A percentile compares a stretch with the other conserved stretches of the same genome.
phyloP scores from a whole-genome alignment of 2,329 filamentous ascomycete species.

The Fusarium sp. region DNA sequence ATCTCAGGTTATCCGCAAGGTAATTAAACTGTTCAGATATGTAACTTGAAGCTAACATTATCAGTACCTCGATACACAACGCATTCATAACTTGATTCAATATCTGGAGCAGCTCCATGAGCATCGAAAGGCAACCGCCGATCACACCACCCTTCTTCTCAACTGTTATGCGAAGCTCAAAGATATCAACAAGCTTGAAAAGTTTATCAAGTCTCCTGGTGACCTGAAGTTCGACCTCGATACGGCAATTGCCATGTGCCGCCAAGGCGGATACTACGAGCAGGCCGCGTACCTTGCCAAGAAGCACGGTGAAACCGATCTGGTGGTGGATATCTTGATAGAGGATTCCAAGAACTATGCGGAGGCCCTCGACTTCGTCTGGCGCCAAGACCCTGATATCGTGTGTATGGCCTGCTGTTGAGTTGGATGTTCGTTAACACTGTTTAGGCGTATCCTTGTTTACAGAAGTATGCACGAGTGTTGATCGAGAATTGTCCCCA shows the following conservation, averaged over 20 bases:
- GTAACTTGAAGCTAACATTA: slow-evolving; percentile 42
- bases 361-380: slow-evolving; percentile 91
- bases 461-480: slow-evolving; percentile 96
- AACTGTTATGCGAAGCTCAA: slow-evolving; percentile 99
- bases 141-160: slow-evolving; percentile 92
- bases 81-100: slow-evolving; percentile 96
- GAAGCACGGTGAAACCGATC: slow-evolving; percentile 91
- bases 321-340: slow-evolving; percentile 95
- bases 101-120: slow-evolving; percentile 97
- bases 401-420: slow-evolving; percentile 59
- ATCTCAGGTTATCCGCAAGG: slow-evolving; percentile 94
- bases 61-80: slow-evolving; percentile 93
- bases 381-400: slow-evolving; percentile 81
- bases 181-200: slow-evolving; percentile 94
- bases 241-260: slow-evolving; percentile 96
- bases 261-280: slow-evolving; percentile 95
- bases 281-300: slow-evolving; percentile 96
- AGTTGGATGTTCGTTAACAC: slow-evolving; percentile 46
- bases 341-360: slow-evolving; percentile 93
- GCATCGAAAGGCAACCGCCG: slow-evolving; percentile 89
- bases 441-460: slow-evolving; percentile 78
- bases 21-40: slow-evolving; percentile 46
- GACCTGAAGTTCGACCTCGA: slow-evolving; percentile 97
- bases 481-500: slow-evolving; percentile 86
- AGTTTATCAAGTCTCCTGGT: slow-evolving; percentile 94